These are phyloP conservation scores for Fusarium luffae DNA, from an alignment of 2,329 filamentous ascomycete species.

Conservation along the genomic window DNA sequence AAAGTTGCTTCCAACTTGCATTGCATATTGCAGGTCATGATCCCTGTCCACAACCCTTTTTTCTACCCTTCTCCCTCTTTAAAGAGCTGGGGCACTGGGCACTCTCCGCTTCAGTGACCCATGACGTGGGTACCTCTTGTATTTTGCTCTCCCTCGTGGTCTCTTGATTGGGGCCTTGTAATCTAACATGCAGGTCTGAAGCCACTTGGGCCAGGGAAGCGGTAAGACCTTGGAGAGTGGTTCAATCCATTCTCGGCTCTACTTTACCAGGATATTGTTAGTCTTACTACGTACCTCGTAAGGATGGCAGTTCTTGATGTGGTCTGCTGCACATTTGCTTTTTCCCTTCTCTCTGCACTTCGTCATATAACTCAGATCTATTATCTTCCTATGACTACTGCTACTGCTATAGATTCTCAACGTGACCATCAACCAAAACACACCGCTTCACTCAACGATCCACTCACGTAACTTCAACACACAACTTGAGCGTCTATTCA, in stretches of 20 bases:
- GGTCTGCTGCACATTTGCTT: constrained; percentile 25
- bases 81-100: background rate
- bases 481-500: background rate
- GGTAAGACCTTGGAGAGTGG: constrained; percentile 39
- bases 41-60: constrained; percentile 28
- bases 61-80: background rate
- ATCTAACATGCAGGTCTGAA: constrained; percentile 39
- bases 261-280: constrained; percentile 1
- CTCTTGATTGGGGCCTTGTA: constrained; percentile 41
- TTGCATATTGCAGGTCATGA: constrained; percentile 13
- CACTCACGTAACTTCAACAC: background rate
- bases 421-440: constrained; percentile 25
- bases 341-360: constrained; percentile 9
- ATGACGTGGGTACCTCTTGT: constrained; percentile 44
- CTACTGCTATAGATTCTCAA: constrained; percentile 19
- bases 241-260: constrained; percentile 29
- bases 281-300: background rate
- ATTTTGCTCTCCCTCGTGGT: constrained; percentile 30
- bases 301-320: constrained; percentile 11
- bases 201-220: constrained; percentile 43
- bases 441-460: constrained; percentile 11
- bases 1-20: constrained; percentile 9
- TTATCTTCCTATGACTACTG: constrained; percentile 26
- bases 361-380: constrained; percentile 26
- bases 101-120: constrained; percentile 19